Evolutionary conservation across 495 filamentous ascomycete genomes (phyloP).

Genomic region (Xylaria palmicola): DNA sequence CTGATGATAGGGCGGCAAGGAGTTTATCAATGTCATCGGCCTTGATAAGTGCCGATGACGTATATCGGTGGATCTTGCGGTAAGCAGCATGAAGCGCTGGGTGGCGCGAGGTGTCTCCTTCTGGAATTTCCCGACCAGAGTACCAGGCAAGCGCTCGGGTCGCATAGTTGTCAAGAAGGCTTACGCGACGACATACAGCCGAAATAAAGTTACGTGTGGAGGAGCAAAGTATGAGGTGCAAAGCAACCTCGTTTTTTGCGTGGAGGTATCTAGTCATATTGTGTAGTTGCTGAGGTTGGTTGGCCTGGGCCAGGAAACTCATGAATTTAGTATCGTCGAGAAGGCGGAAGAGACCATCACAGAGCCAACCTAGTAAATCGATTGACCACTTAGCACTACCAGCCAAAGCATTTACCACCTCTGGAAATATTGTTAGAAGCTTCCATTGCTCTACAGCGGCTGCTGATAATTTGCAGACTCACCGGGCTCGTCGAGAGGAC

Average conservation of each 20-base stretch:
- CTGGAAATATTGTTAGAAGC: constrained; percentile 22
- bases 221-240: constrained; percentile 70
- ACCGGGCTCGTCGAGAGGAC: constrained; percentile 66
- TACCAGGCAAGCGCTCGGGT: constrained; percentile 40
- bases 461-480: constrained; percentile 22
- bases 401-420: constrained; percentile 56
- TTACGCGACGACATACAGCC: constrained; percentile 63
- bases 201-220: constrained; percentile 70
- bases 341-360: constrained; percentile 65
- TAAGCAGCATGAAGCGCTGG: constrained; percentile 46
- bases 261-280: constrained; percentile 47
- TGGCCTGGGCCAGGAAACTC: constrained; percentile 37
- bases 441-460: not conserved
- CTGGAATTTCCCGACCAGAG: constrained; percentile 28
- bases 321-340: constrained; percentile 53
- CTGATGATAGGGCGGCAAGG: constrained; percentile 38
- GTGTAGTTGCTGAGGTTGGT: constrained; percentile 37
- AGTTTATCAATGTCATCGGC: constrained; percentile 51
- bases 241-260: constrained; percentile 50
- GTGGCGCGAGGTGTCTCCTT: constrained; percentile 22
- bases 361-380: constrained; percentile 66
- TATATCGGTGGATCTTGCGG: constrained; percentile 44
- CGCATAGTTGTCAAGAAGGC: constrained; percentile 44
- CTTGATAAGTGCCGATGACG: constrained; percentile 41
- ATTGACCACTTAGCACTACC: constrained; percentile 64